A percentile compares a stretch with the other conserved stretches of the same genome.
Evolutionary conservation across 2,329 filamentous ascomycete species (phyloP).

Genomic region (Talaromyces islandicus): DNA sequence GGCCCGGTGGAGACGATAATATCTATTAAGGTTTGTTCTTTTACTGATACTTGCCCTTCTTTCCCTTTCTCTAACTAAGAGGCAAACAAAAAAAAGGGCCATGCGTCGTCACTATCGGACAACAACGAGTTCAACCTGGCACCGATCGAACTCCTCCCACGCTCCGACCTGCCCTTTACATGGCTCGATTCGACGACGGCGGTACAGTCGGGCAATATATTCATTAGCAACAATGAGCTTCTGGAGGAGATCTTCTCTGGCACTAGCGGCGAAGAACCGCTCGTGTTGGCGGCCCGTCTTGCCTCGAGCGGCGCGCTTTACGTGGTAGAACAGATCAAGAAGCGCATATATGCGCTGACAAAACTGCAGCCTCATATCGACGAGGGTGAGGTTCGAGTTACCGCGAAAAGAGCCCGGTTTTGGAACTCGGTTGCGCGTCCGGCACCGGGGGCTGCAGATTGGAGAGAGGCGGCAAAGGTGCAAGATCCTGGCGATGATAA

Average conservation of each 20-base stretch:
- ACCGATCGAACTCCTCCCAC: conserved; percentile 31
- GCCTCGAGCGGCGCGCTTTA: conserved; percentile 26
- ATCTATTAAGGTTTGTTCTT: conserved; percentile 29
- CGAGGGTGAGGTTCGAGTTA: conserved; percentile 34
- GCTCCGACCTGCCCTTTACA: conserved; percentile 30
- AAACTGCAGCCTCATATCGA: conserved; percentile 27
- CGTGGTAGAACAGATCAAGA: conserved; percentile 34
- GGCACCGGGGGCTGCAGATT: conserved; percentile 14
- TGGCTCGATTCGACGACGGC: conserved; percentile 32
- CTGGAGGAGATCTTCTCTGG: conserved; percentile 25
- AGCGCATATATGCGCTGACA: conserved; percentile 34
- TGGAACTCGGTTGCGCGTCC: background rate
- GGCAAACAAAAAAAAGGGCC: conserved; percentile 21
- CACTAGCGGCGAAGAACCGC: conserved; percentile 16
- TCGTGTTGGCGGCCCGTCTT: conserved; percentile 29
- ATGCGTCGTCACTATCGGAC: conserved; percentile 28
- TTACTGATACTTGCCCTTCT: background rate
- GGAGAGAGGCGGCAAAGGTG: conserved; percentile 31
- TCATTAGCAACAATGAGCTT: conserved; percentile 30
- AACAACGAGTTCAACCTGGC: conserved; percentile 28
- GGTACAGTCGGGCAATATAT: conserved; percentile 30
- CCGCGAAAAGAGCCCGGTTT: conserved; percentile 22
- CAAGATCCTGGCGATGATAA: conserved; percentile 20
- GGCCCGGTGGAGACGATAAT: conserved; percentile 11
- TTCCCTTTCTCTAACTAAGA: background rate